phyloP scores from a whole-genome alignment of 441 rosid species.

The Kokia cookei region DNA sequence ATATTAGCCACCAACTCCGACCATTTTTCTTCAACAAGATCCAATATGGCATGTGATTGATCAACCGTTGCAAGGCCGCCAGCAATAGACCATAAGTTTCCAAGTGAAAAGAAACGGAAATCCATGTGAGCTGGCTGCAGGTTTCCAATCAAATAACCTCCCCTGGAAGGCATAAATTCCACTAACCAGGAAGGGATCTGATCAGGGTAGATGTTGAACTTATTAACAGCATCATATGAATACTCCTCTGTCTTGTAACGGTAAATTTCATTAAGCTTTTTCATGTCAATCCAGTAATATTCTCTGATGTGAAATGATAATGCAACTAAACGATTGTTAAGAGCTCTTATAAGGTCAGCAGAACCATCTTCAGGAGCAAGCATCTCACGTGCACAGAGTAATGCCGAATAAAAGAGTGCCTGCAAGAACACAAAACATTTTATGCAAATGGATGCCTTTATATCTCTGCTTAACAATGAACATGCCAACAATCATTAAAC shows the following conservation, averaged over 20 bases:
- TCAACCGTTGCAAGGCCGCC: slow-evolving; percentile 58
- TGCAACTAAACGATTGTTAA: slow-evolving; percentile 78
- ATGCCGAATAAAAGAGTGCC: slow-evolving; percentile 84
- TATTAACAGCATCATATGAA: slow-evolving; percentile 83
- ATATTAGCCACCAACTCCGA: slow-evolving; percentile 60
- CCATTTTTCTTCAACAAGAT: slow-evolving; percentile 67
- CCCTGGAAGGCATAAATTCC: slow-evolving; percentile 63
- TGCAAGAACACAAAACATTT: slow-evolving; percentile 14
- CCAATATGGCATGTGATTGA: slow-evolving; percentile 72
- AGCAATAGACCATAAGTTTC: slow-evolving; percentile 62
- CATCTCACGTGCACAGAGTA: slow-evolving; percentile 78
- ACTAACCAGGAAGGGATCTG: slow-evolving; percentile 80
- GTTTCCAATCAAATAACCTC: slow-evolving; percentile 76
- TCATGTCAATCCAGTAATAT: slow-evolving; percentile 76
- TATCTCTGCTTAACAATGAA: slow-evolving; percentile 1
- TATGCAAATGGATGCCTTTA: neutral
- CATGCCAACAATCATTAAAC: slow-evolving; percentile 18
- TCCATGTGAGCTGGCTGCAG: slow-evolving; percentile 89
- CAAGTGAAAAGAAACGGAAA: slow-evolving; percentile 78
- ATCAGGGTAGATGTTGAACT: slow-evolving; percentile 88
- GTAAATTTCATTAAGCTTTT: slow-evolving; percentile 63
- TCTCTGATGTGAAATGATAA: slow-evolving; percentile 84
- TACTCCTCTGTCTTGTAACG: slow-evolving; percentile 79
- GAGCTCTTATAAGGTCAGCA: slow-evolving; percentile 68
- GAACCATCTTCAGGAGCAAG: slow-evolving; percentile 78